A percentile compares a stretch with the other conserved stretches of the same genome.
Evolutionary conservation across 2,329 filamentous ascomycete genomes (phyloP).

Genomic region (Westerdykella sp.): DNA sequence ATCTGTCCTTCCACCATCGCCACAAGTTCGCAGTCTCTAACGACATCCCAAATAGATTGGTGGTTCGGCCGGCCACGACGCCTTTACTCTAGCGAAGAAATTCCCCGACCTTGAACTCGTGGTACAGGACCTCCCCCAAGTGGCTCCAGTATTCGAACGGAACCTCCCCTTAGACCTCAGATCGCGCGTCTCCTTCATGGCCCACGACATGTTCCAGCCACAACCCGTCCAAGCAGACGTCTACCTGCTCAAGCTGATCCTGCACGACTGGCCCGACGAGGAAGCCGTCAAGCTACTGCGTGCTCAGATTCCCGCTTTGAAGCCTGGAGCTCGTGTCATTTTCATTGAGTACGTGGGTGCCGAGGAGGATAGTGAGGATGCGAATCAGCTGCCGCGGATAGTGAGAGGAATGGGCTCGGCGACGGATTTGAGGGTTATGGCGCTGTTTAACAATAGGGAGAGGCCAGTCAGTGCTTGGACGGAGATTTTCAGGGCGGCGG

Average conservation of each 20-base stretch:
- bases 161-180: constrained; percentile 19
- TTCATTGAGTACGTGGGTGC: constrained; percentile 36
- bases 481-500: constrained; percentile 41
- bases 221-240: constrained; percentile 50
- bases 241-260: constrained; percentile 55
- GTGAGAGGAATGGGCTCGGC: constrained; percentile 24
- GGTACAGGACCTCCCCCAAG: constrained; percentile 28
- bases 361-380: constrained; percentile 18
- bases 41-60: constrained; percentile 14
- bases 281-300: constrained; percentile 28
- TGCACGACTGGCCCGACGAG: constrained; percentile 58
- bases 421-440: constrained; percentile 49
- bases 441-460: constrained; percentile 46
- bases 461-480: constrained; percentile 44
- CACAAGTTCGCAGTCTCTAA: background rate
- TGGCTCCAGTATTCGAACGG: constrained; percentile 17
- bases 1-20: background rate
- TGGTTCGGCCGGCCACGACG: constrained; percentile 29
- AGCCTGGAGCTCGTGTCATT: constrained; percentile 48
- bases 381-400: constrained; percentile 13
- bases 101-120: constrained; percentile 26
- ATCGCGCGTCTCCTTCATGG: constrained; percentile 34
- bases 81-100: constrained; percentile 20
- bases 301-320: constrained; percentile 50
- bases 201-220: constrained; percentile 54